Evolutionary conservation across 1,139 yeast genomes (phyloP).

Genomic region (Sugiyamaella castrensis): DNA sequence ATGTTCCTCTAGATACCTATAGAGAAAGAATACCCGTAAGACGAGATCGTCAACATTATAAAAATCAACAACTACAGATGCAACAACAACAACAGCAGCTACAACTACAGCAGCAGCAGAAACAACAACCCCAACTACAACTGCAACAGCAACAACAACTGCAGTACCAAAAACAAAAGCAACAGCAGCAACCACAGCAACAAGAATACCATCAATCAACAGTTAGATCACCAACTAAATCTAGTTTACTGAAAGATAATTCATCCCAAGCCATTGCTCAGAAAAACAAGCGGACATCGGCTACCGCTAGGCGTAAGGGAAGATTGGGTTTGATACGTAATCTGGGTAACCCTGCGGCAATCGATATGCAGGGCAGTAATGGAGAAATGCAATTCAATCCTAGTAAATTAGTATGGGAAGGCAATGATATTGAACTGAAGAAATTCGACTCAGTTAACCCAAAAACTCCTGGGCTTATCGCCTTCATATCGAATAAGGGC

Average conservation of each 20-base stretch:
- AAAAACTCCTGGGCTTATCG: constrained; percentile 38
- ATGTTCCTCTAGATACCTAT: constrained; percentile 5
- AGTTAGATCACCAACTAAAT: constrained; percentile 12
- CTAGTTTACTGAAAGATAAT: constrained; percentile 14
- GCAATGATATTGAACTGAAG: constrained; percentile 58
- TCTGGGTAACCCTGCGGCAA: constrained; percentile 32
- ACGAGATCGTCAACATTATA: neutral
- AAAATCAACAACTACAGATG: neutral
- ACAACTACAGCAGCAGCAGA: neutral
- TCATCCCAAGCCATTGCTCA: neutral
- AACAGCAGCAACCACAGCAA: constrained; percentile 1
- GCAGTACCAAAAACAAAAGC: neutral
- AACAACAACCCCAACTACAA: neutral
- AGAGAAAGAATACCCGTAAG: constrained; percentile 6
- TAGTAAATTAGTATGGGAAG: constrained; percentile 58
- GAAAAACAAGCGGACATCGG: constrained; percentile 8
- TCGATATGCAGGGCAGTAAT: constrained; percentile 25
- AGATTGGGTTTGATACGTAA: constrained; percentile 38
- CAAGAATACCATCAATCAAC: constrained; percentile 6
- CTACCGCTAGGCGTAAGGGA: neutral
- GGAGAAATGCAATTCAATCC: constrained; percentile 54
- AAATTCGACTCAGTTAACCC: constrained; percentile 44
- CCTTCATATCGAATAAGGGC: constrained; percentile 36
- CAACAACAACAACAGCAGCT: neutral
- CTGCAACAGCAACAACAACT: neutral